Evolutionary conservation across 2,329 filamentous ascomycete genomes (phyloP).

Genomic region (Alternaria rosae): DNA sequence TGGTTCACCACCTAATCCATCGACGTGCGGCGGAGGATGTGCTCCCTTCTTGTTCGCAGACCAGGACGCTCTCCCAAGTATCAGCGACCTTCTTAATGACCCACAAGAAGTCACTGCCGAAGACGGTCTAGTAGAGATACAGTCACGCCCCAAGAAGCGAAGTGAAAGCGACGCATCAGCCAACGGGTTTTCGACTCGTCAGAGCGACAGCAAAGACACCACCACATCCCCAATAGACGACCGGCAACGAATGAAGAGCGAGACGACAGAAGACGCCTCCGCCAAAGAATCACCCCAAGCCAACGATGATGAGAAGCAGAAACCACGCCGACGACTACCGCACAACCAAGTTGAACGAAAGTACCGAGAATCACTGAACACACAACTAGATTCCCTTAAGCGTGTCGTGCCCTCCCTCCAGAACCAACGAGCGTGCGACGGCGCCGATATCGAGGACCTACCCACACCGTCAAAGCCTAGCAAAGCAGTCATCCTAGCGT

Average conservation of each 20-base stretch:
- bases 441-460: conserved; percentile 54
- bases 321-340: conserved; percentile 46
- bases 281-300: conserved; percentile 33
- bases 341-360: conserved; percentile 58
- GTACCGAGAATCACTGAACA: conserved; percentile 57
- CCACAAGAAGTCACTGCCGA: conserved; percentile 43
- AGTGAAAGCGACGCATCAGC: conserved; percentile 44
- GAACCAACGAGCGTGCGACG: conserved; percentile 43
- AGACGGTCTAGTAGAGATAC: conserved; percentile 50
- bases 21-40: conserved; percentile 51
- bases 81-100: conserved; percentile 36
- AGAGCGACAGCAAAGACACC: conserved; percentile 31
- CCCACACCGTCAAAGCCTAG: conserved; percentile 52
- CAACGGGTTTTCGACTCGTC: conserved; percentile 41
- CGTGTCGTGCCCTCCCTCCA: conserved; percentile 51
- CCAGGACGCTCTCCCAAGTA: conserved; percentile 42
- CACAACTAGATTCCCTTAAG: conserved; percentile 54
- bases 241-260: conserved; percentile 39
- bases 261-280: conserved; percentile 39
- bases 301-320: conserved; percentile 39
- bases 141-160: conserved; percentile 45
- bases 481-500: conserved; percentile 57
- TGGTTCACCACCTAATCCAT: conserved; percentile 49
- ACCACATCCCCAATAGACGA: conserved; percentile 26
- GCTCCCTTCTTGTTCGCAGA: conserved; percentile 51